A percentile compares a stretch with the other conserved stretches of the same genome.
phyloP scores from a whole-genome alignment of 352 stramenopile genomes.

The Phytophthora palmivora region DNA sequence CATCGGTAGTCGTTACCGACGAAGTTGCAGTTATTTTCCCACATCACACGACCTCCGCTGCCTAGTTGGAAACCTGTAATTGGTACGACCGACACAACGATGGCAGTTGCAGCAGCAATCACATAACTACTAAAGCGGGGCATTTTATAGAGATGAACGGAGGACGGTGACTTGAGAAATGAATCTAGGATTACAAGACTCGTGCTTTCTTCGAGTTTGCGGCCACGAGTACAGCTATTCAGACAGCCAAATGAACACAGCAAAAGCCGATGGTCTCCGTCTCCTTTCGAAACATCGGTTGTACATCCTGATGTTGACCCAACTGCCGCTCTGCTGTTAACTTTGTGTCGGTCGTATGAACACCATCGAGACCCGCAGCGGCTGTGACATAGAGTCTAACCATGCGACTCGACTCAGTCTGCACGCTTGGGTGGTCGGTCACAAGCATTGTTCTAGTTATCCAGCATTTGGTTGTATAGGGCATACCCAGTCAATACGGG shows the following conservation, averaged over 20 bases:
- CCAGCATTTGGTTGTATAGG: constrained; percentile 7
- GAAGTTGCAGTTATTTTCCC: constrained; percentile 50
- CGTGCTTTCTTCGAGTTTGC: constrained; percentile 4
- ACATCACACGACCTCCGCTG: constrained; percentile 43
- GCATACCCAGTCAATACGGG: neutral
- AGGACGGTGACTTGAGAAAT: constrained; percentile 20
- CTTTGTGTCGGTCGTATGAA: neutral
- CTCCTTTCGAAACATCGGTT: constrained; percentile 23
- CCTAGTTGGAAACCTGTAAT: constrained; percentile 28
- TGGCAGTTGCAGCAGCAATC: constrained; percentile 14
- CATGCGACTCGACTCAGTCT: constrained; percentile 7
- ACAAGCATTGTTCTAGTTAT: neutral
- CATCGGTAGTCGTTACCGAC: constrained; percentile 39
- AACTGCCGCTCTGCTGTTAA: constrained; percentile 1
- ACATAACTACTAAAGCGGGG: constrained; percentile 9
- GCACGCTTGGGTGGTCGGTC: too few relatives aligned
- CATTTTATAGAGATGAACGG: constrained; percentile 19
- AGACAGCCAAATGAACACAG: constrained; percentile 2
- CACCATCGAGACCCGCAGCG: constrained; percentile 1
- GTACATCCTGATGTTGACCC: constrained; percentile 15
- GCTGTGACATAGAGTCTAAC: constrained; percentile 17
- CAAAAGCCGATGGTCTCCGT: constrained; percentile 12
- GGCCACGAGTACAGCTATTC: constrained; percentile 1
- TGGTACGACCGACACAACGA: constrained; percentile 15
- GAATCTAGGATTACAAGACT: neutral